These are phyloP conservation scores for Quercus phellos DNA, from an alignment of 331 rosid genomes.

Conservation along the genomic window DNA sequence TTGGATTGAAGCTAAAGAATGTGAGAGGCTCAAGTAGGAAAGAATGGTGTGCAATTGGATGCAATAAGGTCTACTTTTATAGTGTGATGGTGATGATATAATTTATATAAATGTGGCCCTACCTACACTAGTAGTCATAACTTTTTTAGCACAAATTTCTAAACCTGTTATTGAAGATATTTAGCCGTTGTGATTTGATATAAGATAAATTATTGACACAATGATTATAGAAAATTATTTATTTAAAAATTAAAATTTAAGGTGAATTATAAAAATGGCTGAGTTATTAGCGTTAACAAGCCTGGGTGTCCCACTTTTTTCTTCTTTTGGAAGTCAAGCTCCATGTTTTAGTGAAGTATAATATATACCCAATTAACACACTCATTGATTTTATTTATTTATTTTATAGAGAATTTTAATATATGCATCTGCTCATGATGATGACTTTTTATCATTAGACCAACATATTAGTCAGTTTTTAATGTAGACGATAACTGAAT, in stretches of 20 bases:
- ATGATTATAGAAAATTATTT: too few relatives aligned
- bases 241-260: too few relatives aligned
- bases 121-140: background rate
- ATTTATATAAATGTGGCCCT: background rate
- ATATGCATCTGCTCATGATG: accelerated
- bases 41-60: background rate
- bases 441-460: too few relatives aligned
- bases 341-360: too few relatives aligned
- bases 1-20: background rate
- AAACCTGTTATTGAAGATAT: background rate
- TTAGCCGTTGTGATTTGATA: background rate
- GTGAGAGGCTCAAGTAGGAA: background rate
- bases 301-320: too few relatives aligned
- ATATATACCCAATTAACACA: too few relatives aligned
- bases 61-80: background rate
- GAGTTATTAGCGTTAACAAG: too few relatives aligned
- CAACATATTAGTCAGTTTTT: too few relatives aligned
- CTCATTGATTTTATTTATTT: too few relatives aligned
- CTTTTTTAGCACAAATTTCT: slow-evolving; percentile 2
- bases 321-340: too few relatives aligned
- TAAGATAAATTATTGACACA: background rate
- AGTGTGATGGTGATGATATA: background rate
- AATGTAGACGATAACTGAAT: accelerated
- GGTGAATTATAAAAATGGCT: too few relatives aligned
- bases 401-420: too few relatives aligned